Evolutionary conservation across 208 protist species (phyloP), one percentile per base, ranked within the genome.

Genomic region (Strigomonas culicis): DNA sequence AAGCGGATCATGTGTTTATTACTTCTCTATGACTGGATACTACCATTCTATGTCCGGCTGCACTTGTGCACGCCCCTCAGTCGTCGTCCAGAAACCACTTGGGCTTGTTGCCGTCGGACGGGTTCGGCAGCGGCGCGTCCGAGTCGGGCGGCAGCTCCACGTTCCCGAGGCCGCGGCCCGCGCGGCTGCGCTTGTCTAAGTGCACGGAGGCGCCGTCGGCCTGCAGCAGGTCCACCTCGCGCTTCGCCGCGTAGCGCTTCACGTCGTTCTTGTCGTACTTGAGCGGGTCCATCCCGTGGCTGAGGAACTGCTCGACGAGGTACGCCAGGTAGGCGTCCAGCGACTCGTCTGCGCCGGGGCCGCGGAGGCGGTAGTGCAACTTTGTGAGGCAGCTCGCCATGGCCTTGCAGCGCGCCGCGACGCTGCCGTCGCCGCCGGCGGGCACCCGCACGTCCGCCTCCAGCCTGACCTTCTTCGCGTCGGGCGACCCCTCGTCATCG

Each of bases 181-280:
- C 76, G 31, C 89, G 86, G 30, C 60, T 55, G 34, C 70, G 69
- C n/a, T 82, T 79, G 27, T 95, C 86, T 1, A 95, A 69, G 39
- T 57, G 72, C 15, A 93, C 46, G 24, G 67, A 71, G n/a, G 80
- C 85, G 25, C 89, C 89, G 55, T 92, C 86, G 52, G 52, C 52
- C 80, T 91, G 81, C 30, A 95, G 78, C 31, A 80, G 74, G 59
- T 90, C 82, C 27, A 95, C 67, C 60, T 95, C 89, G 25, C 70
- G 70, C 58, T 74, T 56, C 7, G 82, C 68, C 50, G 75, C 80
- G 70, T 93, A 95, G 13, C 78, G 77, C 56, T 82, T 80, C 24
- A 90, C 62, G 44, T 84, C 89, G 1, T 41, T 66, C 60, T 75
- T 84, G 49, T 70, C 49, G 71, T 84, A 93, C 64, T 75, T 70